Base-by-base conservation (phyloP, 495 filamentous ascomycete genomes). In the Trypethelium eluteriae region DNA sequence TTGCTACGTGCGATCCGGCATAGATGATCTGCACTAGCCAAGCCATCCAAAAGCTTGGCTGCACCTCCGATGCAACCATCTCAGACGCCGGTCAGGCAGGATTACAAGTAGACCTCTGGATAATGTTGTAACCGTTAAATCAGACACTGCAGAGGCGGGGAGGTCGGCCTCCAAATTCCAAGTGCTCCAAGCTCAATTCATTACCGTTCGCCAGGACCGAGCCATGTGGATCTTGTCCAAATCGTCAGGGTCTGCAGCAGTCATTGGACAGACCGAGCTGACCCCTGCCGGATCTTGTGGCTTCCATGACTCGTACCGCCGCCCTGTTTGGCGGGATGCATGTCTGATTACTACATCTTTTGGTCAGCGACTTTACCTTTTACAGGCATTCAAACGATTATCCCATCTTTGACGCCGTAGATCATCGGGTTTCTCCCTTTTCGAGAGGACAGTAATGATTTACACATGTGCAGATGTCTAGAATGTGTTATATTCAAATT, bases 401-500 rank as follows among this genome's bases (percentile, higher is more conserved):
- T 25, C 25, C 25, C 25, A 25, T 25, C 25, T 0, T 25, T 25
- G 25, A 25, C 25, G 25, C 25, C 25, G 0, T 1, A 25, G 25
- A 25, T 25, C 1, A 25, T 25, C 25, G 25, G 25, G 25, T 25
- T 25, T 25, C 25, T 25, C 25, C 1, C 25, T 25, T 25, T 25
- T 25, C 25, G 25, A 25, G 25, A 25, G 25, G 25, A 25, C 1
- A 25, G 25, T 1, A 25, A 25, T 25, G 25, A 25, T 25, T 25
- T 16, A 1, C 10, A 32, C 6, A n/a, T 35, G 10, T 10, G 7
- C 25, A 36, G 10, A 7, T 9, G 32, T 36, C 36, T 4, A 34
- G 18, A 59, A 1, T 59, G 2, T 59, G 32, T 59, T 59, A 3
- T 34, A 18, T 74, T 75, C 59, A 39, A 68, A 12, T 64, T 71